Evolutionary conservation across 2,329 filamentous ascomycete species (phyloP).

Genomic region (Cercospora nicotianae): DNA sequence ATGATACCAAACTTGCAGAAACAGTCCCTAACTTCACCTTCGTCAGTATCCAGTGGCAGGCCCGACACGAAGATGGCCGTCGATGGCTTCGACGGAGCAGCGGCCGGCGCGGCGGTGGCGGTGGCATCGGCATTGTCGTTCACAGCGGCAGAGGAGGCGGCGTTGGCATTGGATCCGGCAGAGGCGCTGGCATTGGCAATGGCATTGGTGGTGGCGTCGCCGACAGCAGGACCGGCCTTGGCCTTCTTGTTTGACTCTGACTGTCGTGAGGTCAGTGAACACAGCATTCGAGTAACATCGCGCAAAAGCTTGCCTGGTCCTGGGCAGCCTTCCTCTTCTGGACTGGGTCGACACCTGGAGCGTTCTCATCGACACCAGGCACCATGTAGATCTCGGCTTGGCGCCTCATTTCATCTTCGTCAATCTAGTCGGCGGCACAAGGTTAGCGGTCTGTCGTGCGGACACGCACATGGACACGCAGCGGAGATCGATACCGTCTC

Average conservation of each 20-base stretch:
- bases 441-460: constrained; percentile 23
- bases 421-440: constrained; percentile 47
- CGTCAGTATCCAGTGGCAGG: constrained; percentile 74
- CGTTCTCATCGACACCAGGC: constrained; percentile 59
- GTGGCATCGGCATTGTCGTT: constrained; percentile 13
- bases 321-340: constrained; percentile 46
- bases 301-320: constrained; percentile 32
- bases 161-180: constrained; percentile 20
- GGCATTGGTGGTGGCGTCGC: constrained; percentile 14
- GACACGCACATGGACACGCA: not conserved
- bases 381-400: constrained; percentile 63
- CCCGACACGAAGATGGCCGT: constrained; percentile 91
- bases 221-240: constrained; percentile 22
- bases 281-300: not conserved
- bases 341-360: constrained; percentile 33
- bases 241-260: constrained; percentile 20
- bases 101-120: constrained; percentile 6
- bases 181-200: constrained; percentile 8
- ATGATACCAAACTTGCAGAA: constrained; percentile 92
- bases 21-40: constrained; percentile 75
- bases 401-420: constrained; percentile 60
- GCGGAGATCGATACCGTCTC: constrained; percentile 54
- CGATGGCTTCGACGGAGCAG: constrained; percentile 42
- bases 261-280: constrained; percentile 8
- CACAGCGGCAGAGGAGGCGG: constrained; percentile 14